Conservation (phyloP, 2,329 filamentous ascomycete species). For the Raffaelea ambrosiae region DNA sequence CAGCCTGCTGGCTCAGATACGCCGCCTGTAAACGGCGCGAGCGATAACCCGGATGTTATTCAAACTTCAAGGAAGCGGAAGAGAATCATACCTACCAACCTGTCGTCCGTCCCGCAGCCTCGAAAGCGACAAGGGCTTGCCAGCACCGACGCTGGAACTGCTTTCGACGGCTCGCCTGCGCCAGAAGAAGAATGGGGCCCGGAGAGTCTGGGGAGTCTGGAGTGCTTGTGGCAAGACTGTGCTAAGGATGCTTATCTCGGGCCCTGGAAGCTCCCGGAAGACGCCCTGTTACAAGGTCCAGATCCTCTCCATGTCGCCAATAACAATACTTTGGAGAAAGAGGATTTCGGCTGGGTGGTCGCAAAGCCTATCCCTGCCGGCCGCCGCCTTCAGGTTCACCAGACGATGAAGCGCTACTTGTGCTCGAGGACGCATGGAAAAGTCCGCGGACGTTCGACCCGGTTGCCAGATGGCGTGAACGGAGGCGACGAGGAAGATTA, state of each 20-base stretch:
- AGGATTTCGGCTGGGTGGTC: slow-evolving; percentile 7
- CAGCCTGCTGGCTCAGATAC: neutral
- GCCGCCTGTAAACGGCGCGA: neutral
- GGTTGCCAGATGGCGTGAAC: no score
- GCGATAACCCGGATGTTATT: neutral
- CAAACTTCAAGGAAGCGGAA: slow-evolving; percentile 18
- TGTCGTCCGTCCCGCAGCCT: slow-evolving; percentile 5
- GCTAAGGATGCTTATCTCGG: slow-evolving; percentile 26
- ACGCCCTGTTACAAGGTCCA: slow-evolving; percentile 5
- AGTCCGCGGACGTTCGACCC: no score
- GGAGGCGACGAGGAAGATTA: slow-evolving; percentile 22
- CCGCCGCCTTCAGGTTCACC: slow-evolving; percentile 33
- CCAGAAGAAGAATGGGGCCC: neutral
- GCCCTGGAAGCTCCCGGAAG: slow-evolving; percentile 16
- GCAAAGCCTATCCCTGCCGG: slow-evolving; percentile 27
- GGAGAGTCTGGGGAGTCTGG: no score
- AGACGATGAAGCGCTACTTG: slow-evolving; percentile 31
- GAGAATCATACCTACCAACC: slow-evolving; percentile 16
- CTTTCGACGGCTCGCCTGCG: no score
- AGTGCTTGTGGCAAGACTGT: slow-evolving; percentile 7
- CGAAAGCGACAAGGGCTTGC: neutral
- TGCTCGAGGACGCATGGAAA: slow-evolving; percentile 1
- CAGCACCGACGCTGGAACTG: neutral
- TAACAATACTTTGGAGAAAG: neutral
- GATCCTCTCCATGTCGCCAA: slow-evolving; percentile 1